Conservation (phyloP, 2,329 filamentous ascomycete genomes). For the Pestalotiopsis sp. region DNA sequence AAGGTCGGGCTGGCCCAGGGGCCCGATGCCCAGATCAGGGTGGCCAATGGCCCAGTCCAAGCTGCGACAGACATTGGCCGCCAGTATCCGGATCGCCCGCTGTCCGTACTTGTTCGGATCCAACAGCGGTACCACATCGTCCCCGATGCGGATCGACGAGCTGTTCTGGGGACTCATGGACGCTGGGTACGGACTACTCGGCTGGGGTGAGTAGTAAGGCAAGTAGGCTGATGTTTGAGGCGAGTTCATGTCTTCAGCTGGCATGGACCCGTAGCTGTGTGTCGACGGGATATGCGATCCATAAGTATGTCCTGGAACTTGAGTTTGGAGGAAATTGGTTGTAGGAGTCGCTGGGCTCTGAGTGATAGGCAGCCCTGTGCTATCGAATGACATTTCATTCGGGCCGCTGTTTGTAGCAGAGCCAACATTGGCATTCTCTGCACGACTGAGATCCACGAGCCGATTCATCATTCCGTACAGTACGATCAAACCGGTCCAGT, state of each 20-base stretch:
- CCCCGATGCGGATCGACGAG: not conserved
- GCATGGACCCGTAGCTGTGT: not conserved
- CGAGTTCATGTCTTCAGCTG: not conserved
- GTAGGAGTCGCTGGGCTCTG: not conserved
- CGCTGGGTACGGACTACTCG: not conserved
- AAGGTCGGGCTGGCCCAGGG: slow-evolving; percentile 27
- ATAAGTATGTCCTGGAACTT: not conserved
- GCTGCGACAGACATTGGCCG: slow-evolving; percentile 52
- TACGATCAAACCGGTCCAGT: slow-evolving; percentile 54
- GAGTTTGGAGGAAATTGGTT: not conserved
- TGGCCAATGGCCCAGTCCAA: slow-evolving; percentile 49
- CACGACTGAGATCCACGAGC: slow-evolving; percentile 43
- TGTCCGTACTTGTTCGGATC: slow-evolving; percentile 43
- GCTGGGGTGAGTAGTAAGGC: not conserved
- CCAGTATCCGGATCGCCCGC: slow-evolving; percentile 45
- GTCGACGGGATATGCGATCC: not conserved
- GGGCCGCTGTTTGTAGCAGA: not conserved
- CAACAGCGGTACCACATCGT: slow-evolving; percentile 38
- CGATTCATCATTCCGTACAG: slow-evolving; percentile 51
- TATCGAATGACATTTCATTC: not conserved
- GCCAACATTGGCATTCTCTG: slow-evolving; percentile 44
- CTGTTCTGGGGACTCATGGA: slow-evolving; percentile 25
- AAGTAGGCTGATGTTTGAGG: not conserved
- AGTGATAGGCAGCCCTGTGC: not conserved
- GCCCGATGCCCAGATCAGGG: not conserved